Conservation (phyloP, 1,284 basidiomycete species). For the Leccinum ambiguum region DNA sequence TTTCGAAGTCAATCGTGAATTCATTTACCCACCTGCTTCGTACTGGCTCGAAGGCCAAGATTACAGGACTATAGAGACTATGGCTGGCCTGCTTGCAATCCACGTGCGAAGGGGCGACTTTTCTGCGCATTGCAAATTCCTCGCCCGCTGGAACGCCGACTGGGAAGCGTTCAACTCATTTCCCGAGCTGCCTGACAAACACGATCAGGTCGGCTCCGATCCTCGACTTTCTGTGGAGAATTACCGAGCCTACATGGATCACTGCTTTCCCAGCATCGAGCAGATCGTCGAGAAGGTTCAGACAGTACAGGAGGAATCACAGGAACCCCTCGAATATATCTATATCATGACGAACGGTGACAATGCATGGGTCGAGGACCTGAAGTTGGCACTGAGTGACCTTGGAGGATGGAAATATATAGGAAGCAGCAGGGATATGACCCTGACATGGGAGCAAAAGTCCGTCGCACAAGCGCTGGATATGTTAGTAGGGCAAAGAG, state of each 20-base stretch:
- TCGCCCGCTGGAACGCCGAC: slow-evolving; percentile 38
- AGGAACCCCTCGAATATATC: slow-evolving; percentile 30
- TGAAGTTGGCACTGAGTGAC: slow-evolving; percentile 39
- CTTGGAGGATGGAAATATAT: slow-evolving; percentile 30
- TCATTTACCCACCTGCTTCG: slow-evolving; percentile 30
- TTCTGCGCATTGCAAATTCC: slow-evolving; percentile 43
- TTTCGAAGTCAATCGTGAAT: slow-evolving; percentile 32
- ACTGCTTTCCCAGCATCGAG: slow-evolving; percentile 40
- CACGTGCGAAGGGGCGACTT: slow-evolving; percentile 64
- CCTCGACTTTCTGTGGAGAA: slow-evolving; percentile 30
- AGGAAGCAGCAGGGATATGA: slow-evolving; percentile 35
- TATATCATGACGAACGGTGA: slow-evolving; percentile 61
- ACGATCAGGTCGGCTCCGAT: slow-evolving; percentile 20
- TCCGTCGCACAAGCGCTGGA: slow-evolving; percentile 42
- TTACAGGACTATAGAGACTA: not conserved
- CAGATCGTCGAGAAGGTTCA: slow-evolving; percentile 38
- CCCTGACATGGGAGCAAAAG: slow-evolving; percentile 38
- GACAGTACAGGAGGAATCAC: slow-evolving; percentile 25
- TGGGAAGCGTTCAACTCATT: slow-evolving; percentile 45
- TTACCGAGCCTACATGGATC: slow-evolving; percentile 29
- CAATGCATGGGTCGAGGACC: slow-evolving; percentile 41
- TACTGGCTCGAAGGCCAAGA: not conserved
- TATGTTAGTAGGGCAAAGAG: slow-evolving; percentile 43
- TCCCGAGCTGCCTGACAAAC: slow-evolving; percentile 37
- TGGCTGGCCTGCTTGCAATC: slow-evolving; percentile 46